phyloP scores from a whole-genome alignment of 441 rosid species.

The Corymbia calophylla region DNA sequence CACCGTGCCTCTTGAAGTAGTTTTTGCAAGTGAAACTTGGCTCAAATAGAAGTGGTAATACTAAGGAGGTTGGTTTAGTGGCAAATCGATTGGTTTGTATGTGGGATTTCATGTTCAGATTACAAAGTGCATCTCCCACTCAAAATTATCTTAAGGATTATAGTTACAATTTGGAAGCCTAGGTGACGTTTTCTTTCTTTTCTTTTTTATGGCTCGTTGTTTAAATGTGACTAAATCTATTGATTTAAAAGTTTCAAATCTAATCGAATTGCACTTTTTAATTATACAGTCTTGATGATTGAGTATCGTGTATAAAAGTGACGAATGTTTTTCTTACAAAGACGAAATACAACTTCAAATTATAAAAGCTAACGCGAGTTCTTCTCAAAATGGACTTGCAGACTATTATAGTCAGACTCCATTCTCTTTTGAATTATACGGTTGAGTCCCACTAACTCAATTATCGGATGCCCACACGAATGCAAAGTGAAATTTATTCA shows the following conservation, averaged over 20 bases:
- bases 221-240: not conserved
- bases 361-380: not conserved
- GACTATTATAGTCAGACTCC: not conserved
- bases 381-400: not conserved
- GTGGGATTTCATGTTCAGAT: not conserved
- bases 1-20: not conserved
- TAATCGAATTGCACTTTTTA: not conserved
- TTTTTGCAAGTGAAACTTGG: not conserved
- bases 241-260: not conserved
- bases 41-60: not conserved
- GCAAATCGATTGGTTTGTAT: not conserved
- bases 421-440: not conserved
- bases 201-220: not conserved
- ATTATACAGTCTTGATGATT: not conserved
- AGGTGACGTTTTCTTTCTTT: not conserved
- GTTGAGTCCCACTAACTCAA: not conserved
- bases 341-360: not conserved
- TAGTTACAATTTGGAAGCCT: rapidly evolving
- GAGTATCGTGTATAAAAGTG: not conserved
- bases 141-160: not conserved
- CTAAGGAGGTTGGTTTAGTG: not conserved
- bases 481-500: not conserved
- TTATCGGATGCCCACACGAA: not conserved
- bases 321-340: not conserved
- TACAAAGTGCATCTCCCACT: not conserved